Conservation (phyloP, 176 grass and related monocot genomes). For the Cenchrus fungigraminus region DNA sequence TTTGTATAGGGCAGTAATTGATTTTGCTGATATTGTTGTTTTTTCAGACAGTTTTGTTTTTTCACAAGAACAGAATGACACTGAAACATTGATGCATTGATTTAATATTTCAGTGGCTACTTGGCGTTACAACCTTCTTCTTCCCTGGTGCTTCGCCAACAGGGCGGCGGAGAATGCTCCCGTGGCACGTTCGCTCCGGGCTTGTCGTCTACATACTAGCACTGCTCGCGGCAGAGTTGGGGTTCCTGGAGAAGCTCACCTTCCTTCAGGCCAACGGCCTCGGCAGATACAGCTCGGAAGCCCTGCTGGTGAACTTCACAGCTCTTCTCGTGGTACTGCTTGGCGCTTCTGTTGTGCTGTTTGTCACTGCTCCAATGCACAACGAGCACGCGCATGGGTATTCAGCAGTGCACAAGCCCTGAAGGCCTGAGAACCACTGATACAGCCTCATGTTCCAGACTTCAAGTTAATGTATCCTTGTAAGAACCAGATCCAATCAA, state of each 20-base stretch:
- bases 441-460: background rate
- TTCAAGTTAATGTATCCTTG: background rate
- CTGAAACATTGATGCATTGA: background rate
- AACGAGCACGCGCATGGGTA: constrained; percentile 35
- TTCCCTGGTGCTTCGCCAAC: constrained; percentile 55
- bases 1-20: background rate
- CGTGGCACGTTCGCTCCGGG: constrained; percentile 61
- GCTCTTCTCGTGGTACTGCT: constrained; percentile 66
- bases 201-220: constrained; percentile 57
- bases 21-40: background rate
- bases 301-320: constrained; percentile 71
- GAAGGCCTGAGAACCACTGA: background rate
- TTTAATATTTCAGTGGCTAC: constrained; percentile 63
- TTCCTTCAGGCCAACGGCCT: constrained; percentile 56
- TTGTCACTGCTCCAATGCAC: constrained; percentile 50
- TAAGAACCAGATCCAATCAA: background rate
- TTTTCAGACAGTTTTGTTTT: background rate
- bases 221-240: constrained; percentile 55
- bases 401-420: constrained; percentile 42
- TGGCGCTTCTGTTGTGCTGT: constrained; percentile 62
- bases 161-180: constrained; percentile 33
- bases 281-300: constrained; percentile 55
- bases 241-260: constrained; percentile 92
- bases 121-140: constrained; percentile 74
- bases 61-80: background rate